phyloP scores from a whole-genome alignment of 352 stramenopile species.

The Aphanomyces cochlioides region DNA sequence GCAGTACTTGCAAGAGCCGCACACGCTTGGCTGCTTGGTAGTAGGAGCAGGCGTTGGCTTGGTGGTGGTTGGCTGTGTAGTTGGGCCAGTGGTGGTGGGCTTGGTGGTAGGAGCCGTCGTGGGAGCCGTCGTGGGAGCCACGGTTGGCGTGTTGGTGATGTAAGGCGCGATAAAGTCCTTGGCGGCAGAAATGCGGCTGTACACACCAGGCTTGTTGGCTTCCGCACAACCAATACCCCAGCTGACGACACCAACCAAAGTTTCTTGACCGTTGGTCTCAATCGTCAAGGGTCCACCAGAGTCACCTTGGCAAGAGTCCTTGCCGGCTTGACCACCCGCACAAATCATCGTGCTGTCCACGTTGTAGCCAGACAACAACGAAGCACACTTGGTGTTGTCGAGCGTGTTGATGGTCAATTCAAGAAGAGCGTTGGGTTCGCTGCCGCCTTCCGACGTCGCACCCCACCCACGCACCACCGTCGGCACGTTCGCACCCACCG shows the following conservation, averaged over 20 bases:
- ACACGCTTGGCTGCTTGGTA: too few relatives aligned
- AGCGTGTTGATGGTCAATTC: conserved; percentile 45
- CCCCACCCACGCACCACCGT: conserved; percentile 19
- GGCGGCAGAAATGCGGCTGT: conserved; percentile 25
- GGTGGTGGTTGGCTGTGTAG: too few relatives aligned
- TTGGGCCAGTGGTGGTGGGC: neutral
- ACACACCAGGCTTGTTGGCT: conserved; percentile 28
- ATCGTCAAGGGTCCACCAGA: conserved; percentile 34
- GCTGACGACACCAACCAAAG: conserved; percentile 34
- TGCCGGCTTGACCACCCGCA: conserved; percentile 34
- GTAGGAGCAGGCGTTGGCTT: too few relatives aligned
- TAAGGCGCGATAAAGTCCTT: conserved; percentile 24
- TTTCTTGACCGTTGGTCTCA: conserved; percentile 25
- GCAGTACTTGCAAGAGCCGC: neutral
- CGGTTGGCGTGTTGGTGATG: conserved; percentile 4
- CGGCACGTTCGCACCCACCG: conserved; percentile 47
- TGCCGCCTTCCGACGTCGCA: conserved; percentile 1
- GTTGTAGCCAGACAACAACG: conserved; percentile 29
- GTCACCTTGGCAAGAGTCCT: conserved; percentile 38
- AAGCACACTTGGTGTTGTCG: conserved; percentile 42
- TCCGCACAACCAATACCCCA: conserved; percentile 33
- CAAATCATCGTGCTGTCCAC: conserved; percentile 55
- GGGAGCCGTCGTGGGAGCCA: neutral
- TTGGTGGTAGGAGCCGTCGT: neutral
- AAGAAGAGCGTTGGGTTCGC: conserved; percentile 37